phyloP scores from a whole-genome alignment of 192 early-diverging fungal species.

The Entomortierella parvispora region DNA sequence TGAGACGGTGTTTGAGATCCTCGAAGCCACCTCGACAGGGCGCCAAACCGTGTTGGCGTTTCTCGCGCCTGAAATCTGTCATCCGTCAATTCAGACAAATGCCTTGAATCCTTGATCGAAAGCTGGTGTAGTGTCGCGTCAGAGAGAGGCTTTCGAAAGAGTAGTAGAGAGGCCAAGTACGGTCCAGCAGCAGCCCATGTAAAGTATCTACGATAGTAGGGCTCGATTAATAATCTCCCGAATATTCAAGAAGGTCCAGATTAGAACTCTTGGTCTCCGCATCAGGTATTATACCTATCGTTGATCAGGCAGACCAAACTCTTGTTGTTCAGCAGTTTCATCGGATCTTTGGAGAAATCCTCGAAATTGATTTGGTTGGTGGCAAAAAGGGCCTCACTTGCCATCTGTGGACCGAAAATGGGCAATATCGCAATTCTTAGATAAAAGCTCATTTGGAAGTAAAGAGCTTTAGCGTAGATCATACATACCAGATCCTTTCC shows the following conservation, averaged over 20 bases:
- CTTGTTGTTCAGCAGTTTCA: conserved; percentile 41
- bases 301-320: conserved; percentile 39
- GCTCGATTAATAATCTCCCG: too few species aligned
- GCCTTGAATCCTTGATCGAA: conserved; percentile 17
- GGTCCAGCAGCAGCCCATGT: conserved; percentile 70
- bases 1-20: conserved; percentile 16
- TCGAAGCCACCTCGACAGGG: conserved; percentile 29
- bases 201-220: conserved; percentile 61
- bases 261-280: too few species aligned
- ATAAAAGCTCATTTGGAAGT: not conserved
- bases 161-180: conserved; percentile 63
- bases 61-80: conserved; percentile 12
- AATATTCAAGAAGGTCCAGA: too few species aligned
- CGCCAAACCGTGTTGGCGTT: conserved; percentile 24
- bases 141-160: conserved; percentile 66
- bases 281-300: conserved; percentile 11
- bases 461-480: too few species aligned
- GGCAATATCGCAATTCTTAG: not conserved
- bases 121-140: conserved; percentile 47
- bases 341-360: conserved; percentile 30
- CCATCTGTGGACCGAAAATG: not conserved
- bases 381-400: conserved; percentile 34
- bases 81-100: conserved; percentile 3
- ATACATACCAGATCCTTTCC: conserved; percentile 51
- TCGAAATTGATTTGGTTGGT: conserved; percentile 29